Percentiles rank a stretch among this genome's conserved stretches.
phyloP scores from a whole-genome alignment of 23 red algal genomes.

The Gracilaria vermiculophylla region DNA sequence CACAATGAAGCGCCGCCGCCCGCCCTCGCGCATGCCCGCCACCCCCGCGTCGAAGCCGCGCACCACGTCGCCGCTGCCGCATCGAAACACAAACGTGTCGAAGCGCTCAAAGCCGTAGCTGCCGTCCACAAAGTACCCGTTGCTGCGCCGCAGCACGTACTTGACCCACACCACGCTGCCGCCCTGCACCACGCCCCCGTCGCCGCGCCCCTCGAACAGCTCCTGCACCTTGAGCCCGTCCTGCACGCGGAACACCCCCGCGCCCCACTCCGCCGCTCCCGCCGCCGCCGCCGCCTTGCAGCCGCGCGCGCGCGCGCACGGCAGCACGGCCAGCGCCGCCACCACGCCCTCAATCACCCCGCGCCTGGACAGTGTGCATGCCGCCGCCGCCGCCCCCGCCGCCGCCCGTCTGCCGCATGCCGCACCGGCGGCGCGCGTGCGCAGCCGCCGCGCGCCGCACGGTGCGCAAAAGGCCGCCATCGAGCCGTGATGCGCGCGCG shows the following conservation, averaged over 20 bases:
- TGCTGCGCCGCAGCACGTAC: constrained; percentile 69
- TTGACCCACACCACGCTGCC: constrained; percentile 55
- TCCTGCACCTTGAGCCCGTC: constrained; percentile 64
- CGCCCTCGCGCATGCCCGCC: constrained; percentile 61
- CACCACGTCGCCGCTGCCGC: constrained; percentile 50
- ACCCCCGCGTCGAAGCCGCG: constrained; percentile 67
- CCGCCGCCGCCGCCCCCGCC: no score
- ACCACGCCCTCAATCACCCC: no score
- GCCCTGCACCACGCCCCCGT: background rate
- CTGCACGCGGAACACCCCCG: constrained; percentile 16
- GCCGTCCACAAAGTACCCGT: constrained; percentile 74
- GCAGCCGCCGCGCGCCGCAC: no score
- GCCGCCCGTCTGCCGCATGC: no score
- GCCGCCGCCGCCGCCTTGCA: no score
- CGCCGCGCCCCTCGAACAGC: constrained; percentile 12
- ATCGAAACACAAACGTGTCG: constrained; percentile 53
- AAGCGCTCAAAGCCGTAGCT: constrained; percentile 72
- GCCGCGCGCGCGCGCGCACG: background rate
- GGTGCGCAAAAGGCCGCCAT: no score
- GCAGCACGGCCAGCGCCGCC: no score
- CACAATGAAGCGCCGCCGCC: constrained; percentile 74
- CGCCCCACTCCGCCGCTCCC: background rate
- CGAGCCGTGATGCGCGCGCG: no score
- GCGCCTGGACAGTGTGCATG: no score
- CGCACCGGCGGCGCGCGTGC: no score